Percentiles rank a stretch among this genome's conserved stretches.
phyloP scores from a whole-genome alignment of 148 eudicot species.

The Arctostaphylos glauca region DNA sequence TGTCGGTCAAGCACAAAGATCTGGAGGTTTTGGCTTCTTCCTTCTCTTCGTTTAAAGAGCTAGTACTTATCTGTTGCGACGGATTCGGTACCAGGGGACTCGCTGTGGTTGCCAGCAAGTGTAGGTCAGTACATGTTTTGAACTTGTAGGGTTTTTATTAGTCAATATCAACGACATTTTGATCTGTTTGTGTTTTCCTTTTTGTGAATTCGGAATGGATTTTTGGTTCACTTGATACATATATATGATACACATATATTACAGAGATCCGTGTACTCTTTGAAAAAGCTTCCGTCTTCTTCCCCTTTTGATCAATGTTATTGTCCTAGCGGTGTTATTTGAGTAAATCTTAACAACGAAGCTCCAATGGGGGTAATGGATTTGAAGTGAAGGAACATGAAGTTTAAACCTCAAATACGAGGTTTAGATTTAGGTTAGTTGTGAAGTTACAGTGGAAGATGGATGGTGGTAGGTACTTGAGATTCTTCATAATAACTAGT shows the following conservation, averaged over 20 bases:
- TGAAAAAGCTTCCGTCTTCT: too few species aligned
- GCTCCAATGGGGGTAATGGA: too few species aligned
- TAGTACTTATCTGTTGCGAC: conserved; percentile 65
- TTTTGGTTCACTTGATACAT: too few species aligned
- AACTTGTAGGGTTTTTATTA: neutral
- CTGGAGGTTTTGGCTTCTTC: conserved; percentile 33
- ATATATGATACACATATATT: too few species aligned
- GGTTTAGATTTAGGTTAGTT: neutral
- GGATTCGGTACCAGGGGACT: conserved; percentile 67
- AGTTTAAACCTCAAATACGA: neutral
- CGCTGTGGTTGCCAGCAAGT: conserved; percentile 45
- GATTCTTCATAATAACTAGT: neutral
- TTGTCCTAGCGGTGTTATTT: too few species aligned
- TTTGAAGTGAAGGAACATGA: neutral
- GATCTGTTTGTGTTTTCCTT: neutral
- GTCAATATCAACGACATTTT: neutral
- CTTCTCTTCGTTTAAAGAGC: conserved; percentile 42
- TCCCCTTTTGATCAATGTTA: too few species aligned
- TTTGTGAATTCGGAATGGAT: too few species aligned
- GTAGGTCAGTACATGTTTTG: conserved; percentile 42
- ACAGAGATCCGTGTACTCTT: neutral
- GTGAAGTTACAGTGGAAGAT: neutral
- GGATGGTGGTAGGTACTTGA: too few species aligned
- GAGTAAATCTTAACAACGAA: too few species aligned
- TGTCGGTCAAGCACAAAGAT: conserved; percentile 59